Conservation (phyloP, 2,329 filamentous ascomycete genomes). For the Pseudogymnoascus sp. region DNA sequence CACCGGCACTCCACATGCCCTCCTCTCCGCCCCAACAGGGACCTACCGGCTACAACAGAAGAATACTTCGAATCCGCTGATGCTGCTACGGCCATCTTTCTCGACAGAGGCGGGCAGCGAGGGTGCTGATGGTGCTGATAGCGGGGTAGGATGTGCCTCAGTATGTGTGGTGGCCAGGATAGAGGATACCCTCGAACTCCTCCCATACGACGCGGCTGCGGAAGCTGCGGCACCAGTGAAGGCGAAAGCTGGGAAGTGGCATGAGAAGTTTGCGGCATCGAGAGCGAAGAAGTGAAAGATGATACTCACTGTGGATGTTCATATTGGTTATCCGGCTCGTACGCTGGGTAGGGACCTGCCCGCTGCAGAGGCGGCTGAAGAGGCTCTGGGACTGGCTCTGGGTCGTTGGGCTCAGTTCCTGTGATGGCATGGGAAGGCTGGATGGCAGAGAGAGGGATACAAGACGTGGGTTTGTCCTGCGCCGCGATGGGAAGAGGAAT, state of each 20-base stretch:
- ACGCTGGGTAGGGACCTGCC: too few relatives aligned
- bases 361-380: neutral
- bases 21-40: slow-evolving; percentile 46
- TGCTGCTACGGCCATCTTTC: slow-evolving; percentile 42
- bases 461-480: neutral
- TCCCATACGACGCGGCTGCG: slow-evolving; percentile 33
- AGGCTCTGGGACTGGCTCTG: neutral
- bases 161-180: slow-evolving; percentile 49
- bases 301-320: too few relatives aligned
- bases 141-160: slow-evolving; percentile 30
- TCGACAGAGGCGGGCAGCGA: slow-evolving; percentile 22
- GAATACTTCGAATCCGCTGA: slow-evolving; percentile 61
- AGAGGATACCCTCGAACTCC: slow-evolving; percentile 57
- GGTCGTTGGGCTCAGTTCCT: neutral
- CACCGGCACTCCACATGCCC: slow-evolving; percentile 39
- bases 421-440: neutral
- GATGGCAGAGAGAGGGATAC: neutral
- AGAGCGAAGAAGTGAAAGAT: slow-evolving; percentile 19
- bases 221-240: slow-evolving; percentile 25
- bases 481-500: neutral
- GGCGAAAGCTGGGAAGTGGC: slow-evolving; percentile 46
- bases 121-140: slow-evolving; percentile 14
- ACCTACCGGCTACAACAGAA: slow-evolving; percentile 58
- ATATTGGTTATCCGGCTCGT: too few relatives aligned
- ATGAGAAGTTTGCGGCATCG: slow-evolving; percentile 48